Evolutionary conservation across 2,329 filamentous ascomycete species (phyloP).

Genomic region (Lachnellula occidentalis): DNA sequence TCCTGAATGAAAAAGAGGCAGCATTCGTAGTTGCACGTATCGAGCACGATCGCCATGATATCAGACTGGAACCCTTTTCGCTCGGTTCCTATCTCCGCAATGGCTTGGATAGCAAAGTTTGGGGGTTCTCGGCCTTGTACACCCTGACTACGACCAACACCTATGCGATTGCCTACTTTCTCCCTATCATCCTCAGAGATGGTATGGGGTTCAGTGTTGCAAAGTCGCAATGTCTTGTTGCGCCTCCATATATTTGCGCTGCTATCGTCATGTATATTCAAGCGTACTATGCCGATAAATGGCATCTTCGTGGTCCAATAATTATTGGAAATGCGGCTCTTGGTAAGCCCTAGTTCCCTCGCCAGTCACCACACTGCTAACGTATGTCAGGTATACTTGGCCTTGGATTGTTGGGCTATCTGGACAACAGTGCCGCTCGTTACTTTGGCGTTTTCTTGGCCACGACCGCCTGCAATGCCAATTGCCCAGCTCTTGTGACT

Average conservation of each 20-base stretch:
- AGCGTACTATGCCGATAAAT: conserved; percentile 49
- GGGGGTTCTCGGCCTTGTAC: conserved; percentile 56
- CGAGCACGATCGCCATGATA: conserved; percentile 52
- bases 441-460: conserved; percentile 50
- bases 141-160: conserved; percentile 65
- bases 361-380: not conserved
- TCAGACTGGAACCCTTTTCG: conserved; percentile 41
- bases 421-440: conserved; percentile 42
- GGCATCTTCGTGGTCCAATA: conserved; percentile 34
- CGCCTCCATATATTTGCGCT: conserved; percentile 45
- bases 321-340: conserved; percentile 35
- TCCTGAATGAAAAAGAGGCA: conserved; percentile 47
- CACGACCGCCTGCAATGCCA: conserved; percentile 56
- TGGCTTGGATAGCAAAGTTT: conserved; percentile 51
- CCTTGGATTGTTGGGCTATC: conserved; percentile 41
- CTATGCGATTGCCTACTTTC: conserved; percentile 74
- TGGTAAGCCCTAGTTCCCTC: conserved; percentile 36
- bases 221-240: conserved; percentile 48
- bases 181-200: conserved; percentile 64
- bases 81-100: conserved; percentile 41
- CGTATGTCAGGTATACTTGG: conserved; percentile 7
- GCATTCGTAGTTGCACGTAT: conserved; percentile 50
- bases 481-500: conserved; percentile 67
- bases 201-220: conserved; percentile 50
- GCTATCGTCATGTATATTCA: conserved; percentile 40